Conservation (phyloP, 441 rosid species). For the Arabidopsis lyrata region DNA sequence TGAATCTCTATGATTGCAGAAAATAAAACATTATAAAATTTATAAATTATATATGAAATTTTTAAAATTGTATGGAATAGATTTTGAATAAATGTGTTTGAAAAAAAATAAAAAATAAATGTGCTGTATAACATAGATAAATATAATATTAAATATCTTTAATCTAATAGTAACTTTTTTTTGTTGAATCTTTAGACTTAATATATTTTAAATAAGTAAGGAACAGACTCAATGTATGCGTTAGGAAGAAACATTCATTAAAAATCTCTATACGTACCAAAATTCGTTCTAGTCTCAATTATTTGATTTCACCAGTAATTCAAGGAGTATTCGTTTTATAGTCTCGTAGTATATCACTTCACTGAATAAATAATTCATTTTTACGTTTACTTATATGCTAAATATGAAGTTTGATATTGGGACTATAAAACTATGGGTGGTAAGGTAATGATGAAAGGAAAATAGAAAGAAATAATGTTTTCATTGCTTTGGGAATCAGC, state of each 20-base stretch:
- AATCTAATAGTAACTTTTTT: too few relatives aligned
- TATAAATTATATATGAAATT: too few relatives aligned
- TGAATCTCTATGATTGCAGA: too few relatives aligned
- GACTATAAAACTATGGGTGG: constrained; percentile 26
- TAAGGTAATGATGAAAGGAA: constrained; percentile 43
- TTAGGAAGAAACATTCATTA: neutral
- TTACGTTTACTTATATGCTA: neutral
- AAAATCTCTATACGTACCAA: neutral
- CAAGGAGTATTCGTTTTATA: constrained; percentile 22
- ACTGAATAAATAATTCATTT: neutral
- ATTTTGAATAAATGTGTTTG: too few relatives aligned
- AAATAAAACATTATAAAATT: too few relatives aligned
- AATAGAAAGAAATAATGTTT: constrained; percentile 24
- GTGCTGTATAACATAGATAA: too few relatives aligned
- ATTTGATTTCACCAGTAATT: constrained; percentile 20
- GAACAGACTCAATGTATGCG: neutral
- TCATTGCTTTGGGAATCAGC: constrained; percentile 41
- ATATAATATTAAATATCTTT: too few relatives aligned
- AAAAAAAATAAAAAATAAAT: too few relatives aligned
- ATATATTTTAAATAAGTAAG: neutral
- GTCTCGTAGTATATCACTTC: constrained; percentile 28
- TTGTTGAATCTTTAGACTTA: too few relatives aligned
- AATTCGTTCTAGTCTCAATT: constrained; percentile 1
- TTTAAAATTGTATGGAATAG: neutral
- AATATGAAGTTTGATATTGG: constrained; percentile 6